Conservation (phyloP, 2,329 filamentous ascomycete genomes). For the Neofusicoccum sp. region DNA sequence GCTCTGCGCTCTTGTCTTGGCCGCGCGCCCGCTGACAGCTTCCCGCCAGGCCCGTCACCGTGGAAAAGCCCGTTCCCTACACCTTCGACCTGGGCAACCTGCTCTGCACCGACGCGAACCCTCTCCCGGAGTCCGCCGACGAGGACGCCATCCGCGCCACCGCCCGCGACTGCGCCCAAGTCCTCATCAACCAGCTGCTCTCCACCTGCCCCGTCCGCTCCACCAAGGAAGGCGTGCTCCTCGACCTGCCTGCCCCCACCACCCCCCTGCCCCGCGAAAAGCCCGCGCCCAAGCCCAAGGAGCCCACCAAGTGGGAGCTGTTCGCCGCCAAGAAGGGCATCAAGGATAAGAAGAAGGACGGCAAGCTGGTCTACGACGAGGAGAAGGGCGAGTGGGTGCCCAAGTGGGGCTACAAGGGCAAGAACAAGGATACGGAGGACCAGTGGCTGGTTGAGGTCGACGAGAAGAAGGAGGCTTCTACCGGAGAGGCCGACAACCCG, state of each 20-base stretch:
- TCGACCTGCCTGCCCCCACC: slow-evolving; percentile 68
- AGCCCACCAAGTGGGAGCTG: slow-evolving; percentile 89
- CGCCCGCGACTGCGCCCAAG: slow-evolving; percentile 87
- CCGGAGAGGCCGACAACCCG: slow-evolving; percentile 56
- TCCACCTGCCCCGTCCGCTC: slow-evolving; percentile 79
- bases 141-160: slow-evolving; percentile 69
- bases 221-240: slow-evolving; percentile 67
- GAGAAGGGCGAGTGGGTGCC: slow-evolving; percentile 82
- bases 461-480: slow-evolving; percentile 64
- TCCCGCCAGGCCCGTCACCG: slow-evolving; percentile 30
- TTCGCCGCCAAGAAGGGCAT: slow-evolving; percentile 98
- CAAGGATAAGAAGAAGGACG: slow-evolving; percentile 78
- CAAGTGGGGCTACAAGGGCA: slow-evolving; percentile 92
- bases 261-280: slow-evolving; percentile 87
- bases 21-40: neutral
- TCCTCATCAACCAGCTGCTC: slow-evolving; percentile 90
- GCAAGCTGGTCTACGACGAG: slow-evolving; percentile 82
- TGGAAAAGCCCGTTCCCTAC: slow-evolving; percentile 79
- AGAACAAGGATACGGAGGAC: slow-evolving; percentile 78
- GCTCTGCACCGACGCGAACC: slow-evolving; percentile 83
- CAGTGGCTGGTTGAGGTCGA: slow-evolving; percentile 95
- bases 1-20: neutral
- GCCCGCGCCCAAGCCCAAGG: slow-evolving; percentile 76
- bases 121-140: slow-evolving; percentile 58
- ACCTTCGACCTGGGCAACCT: slow-evolving; percentile 89